Percentiles rank a stretch among this genome's conserved stretches.
These are phyloP conservation scores for Speleostelium caveatum DNA, from an alignment of 78 protist species.

Conservation along the genomic window DNA sequence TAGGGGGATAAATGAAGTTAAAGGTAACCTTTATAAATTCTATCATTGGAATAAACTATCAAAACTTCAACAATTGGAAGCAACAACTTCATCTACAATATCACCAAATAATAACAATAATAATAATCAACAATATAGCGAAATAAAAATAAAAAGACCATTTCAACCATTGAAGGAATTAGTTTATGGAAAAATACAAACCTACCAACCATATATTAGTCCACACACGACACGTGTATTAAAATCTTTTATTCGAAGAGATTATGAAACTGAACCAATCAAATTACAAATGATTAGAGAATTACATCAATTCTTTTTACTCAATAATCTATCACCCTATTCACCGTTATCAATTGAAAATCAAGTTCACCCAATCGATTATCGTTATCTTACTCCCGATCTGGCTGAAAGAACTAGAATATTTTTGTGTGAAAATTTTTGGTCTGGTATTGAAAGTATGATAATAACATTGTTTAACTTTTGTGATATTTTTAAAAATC, in stretches of 20 bases:
- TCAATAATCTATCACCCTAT: slow-evolving; percentile 1
- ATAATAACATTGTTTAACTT: not conserved
- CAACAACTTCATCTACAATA: not conserved
- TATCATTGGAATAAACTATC: no score
- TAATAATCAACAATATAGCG: no score
- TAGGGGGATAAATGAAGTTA: no score
- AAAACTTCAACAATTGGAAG: not conserved
- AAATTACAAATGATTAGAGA: slow-evolving; percentile 37
- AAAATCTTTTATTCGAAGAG: slow-evolving; percentile 70
- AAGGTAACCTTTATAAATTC: no score
- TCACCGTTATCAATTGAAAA: not conserved
- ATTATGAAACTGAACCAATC: slow-evolving; percentile 44
- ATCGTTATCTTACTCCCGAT: slow-evolving; percentile 56
- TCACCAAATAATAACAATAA: no score
- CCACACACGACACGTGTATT: slow-evolving; percentile 68
- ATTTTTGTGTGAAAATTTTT: slow-evolving; percentile 50
- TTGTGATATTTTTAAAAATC: not conserved
- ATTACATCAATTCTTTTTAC: slow-evolving; percentile 38
- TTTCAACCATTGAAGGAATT: slow-evolving; percentile 35
- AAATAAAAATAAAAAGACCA: slow-evolving; percentile 17
- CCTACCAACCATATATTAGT: slow-evolving; percentile 39
- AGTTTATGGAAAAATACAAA: not conserved
- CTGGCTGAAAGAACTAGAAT: slow-evolving; percentile 35
- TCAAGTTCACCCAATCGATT: slow-evolving; percentile 52
- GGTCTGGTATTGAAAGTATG: slow-evolving; percentile 84